Base-by-base conservation (phyloP, 2,329 filamentous ascomycete genomes). In the Thelonectria rubi region DNA sequence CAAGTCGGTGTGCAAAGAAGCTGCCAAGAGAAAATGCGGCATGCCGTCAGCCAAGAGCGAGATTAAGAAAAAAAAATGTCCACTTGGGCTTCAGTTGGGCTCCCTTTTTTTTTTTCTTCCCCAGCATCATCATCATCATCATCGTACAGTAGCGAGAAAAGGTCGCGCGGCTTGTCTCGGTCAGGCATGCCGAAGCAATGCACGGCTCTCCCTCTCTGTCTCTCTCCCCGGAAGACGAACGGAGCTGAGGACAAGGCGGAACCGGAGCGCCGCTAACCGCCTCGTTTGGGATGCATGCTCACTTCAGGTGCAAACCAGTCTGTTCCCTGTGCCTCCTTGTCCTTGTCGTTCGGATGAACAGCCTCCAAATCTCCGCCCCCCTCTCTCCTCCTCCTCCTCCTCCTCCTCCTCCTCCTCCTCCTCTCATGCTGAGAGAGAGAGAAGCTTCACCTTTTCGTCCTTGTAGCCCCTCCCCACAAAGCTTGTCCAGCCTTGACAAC, bases 401-500 rank as follows among this genome's bases (percentile, higher is more conserved):
- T 18, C 40, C 40, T 7, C 7, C 24, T 24, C 24, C 7, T 7
- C 7, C 24, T 24, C 24, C 7, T 7, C 7, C 24, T 24, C 24
- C 24, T 24, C 24, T 24, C 24, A 24, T 24, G 4, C 24, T 24
- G 24, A 24, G 4, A 7, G 7, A 50, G 17, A 61, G 62, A 55
- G 55, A n/a, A n/a, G n/a, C n/a, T n/a, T n/a, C n/a, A n/a, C n/a
- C n/a, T 63, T 62, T 62, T 63, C 58, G 46, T 55, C 11, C n/a
- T n/a, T n/a, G n/a, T n/a, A n/a, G n/a, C 62, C 62, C 65, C 63
- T 65, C 69, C 67, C 73, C 69, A 73, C 71, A 77, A 77, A 77
- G 75, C 75, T 76, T 77, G 74, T 77, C 75, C 69, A 40, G 73
- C 72, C 74, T 75, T 75, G 73, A 76, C 74, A 76, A 72, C 69